Conservation (phyloP, 805 yeast genomes). For the Yarrowia osloensis region DNA sequence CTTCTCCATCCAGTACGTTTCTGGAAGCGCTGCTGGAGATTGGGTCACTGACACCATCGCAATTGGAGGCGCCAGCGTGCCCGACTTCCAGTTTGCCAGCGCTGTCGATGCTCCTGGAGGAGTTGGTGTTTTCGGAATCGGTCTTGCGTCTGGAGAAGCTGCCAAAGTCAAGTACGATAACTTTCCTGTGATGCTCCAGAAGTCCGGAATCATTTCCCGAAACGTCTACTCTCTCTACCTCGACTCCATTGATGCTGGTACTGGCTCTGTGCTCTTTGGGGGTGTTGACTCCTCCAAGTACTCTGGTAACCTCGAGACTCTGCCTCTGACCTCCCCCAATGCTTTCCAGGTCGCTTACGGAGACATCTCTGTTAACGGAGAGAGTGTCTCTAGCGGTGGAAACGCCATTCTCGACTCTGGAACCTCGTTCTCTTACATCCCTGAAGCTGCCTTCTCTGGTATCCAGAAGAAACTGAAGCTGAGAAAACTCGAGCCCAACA, state of each 20-base stretch:
- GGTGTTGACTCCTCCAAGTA: constrained; percentile 49
- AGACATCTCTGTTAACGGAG: constrained; percentile 16
- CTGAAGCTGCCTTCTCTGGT: constrained; percentile 36
- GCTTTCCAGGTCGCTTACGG: constrained; percentile 13
- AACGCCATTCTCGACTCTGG: constrained; percentile 59
- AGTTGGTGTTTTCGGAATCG: constrained; percentile 35
- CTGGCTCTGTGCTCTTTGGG: constrained; percentile 47
- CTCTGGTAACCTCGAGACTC: constrained; percentile 42
- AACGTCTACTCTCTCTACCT: constrained; percentile 50
- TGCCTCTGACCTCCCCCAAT: constrained; percentile 31
- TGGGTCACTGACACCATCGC: constrained; percentile 64
- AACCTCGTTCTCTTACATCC: constrained; percentile 54
- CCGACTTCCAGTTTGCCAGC: constrained; percentile 34
- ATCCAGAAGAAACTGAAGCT: background rate
- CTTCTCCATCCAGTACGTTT: constrained; percentile 42
- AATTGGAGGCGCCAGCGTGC: constrained; percentile 52
- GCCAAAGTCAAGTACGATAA: constrained; percentile 34
- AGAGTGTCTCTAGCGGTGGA: constrained; percentile 31
- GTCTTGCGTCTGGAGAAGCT: constrained; percentile 33
- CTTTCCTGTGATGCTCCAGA: constrained; percentile 39
- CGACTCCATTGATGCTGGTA: constrained; percentile 38
- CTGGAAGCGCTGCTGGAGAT: constrained; percentile 49
- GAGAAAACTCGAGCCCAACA: background rate
- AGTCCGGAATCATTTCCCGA: constrained; percentile 45
- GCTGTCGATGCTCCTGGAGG: constrained; percentile 26